A percentile compares a stretch with the other conserved stretches of the same genome.
Evolutionary conservation across 2,329 filamentous ascomycete genomes (phyloP).

Genomic region (Calonectria honghensis): DNA sequence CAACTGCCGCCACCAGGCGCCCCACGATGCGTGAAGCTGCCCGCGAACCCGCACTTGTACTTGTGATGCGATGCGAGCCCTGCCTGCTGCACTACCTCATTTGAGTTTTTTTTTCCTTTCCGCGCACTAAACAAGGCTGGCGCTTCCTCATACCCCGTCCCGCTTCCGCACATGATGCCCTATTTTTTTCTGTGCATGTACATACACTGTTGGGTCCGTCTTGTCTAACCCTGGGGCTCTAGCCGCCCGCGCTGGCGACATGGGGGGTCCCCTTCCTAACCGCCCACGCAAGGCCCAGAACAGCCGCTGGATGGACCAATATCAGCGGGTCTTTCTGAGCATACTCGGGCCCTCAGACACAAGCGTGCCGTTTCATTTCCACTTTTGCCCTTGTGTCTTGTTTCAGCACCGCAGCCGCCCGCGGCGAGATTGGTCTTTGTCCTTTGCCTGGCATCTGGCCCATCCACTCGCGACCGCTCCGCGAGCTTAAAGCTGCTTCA

Average conservation of each 20-base stretch:
- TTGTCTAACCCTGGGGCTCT: slow-evolving; percentile 37
- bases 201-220: slow-evolving; percentile 17
- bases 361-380: slow-evolving; percentile 71
- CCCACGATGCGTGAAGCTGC: not conserved
- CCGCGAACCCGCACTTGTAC: too few relatives aligned
- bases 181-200: too few relatives aligned
- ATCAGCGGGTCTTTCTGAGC: slow-evolving; percentile 64
- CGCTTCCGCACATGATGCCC: slow-evolving; percentile 29
- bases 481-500: slow-evolving; percentile 58
- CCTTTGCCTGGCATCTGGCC: slow-evolving; percentile 42
- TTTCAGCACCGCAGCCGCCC: slow-evolving; percentile 58
- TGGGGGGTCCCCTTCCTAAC: slow-evolving; percentile 44
- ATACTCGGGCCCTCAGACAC: slow-evolving; percentile 69
- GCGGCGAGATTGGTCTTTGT: slow-evolving; percentile 56
- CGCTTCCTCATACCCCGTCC: slow-evolving; percentile 53
- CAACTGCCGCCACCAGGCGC: slow-evolving; percentile 17
- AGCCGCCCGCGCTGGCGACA: slow-evolving; percentile 47
- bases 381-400: slow-evolving; percentile 50
- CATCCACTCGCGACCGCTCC: slow-evolving; percentile 50
- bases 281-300: slow-evolving; percentile 61
- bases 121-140: slow-evolving; percentile 38
- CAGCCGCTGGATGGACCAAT: slow-evolving; percentile 72
- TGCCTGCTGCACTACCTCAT: not conserved
- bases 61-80: not conserved
- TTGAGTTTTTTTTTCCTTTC: not conserved